These are phyloP conservation scores for Zymoseptoria tritici DNA, from an alignment of 2,329 filamentous ascomycete genomes.

Conservation along the genomic window DNA sequence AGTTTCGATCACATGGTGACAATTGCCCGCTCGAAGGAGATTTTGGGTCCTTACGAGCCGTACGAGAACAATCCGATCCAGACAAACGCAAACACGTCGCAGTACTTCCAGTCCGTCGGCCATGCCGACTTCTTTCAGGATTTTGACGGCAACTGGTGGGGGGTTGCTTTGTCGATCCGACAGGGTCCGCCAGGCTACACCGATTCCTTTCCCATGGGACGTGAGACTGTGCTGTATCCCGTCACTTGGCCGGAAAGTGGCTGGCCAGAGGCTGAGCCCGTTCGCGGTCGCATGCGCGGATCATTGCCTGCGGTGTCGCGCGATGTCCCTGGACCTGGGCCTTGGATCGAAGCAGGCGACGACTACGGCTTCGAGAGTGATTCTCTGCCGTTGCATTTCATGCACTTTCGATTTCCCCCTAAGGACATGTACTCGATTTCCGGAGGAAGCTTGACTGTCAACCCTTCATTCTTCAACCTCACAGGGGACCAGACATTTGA, in stretches of 20 bases:
- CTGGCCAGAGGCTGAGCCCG: slow-evolving; percentile 32
- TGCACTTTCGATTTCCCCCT: slow-evolving; percentile 49
- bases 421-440: slow-evolving; percentile 38
- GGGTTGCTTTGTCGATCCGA: slow-evolving; percentile 41
- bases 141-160: slow-evolving; percentile 46
- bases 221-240: slow-evolving; percentile 46
- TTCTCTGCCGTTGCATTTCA: slow-evolving; percentile 47
- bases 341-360: slow-evolving; percentile 40
- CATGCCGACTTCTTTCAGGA: slow-evolving; percentile 54
- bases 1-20: slow-evolving; percentile 35
- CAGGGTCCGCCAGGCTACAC: slow-evolving; percentile 33
- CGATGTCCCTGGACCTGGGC: slow-evolving; percentile 35
- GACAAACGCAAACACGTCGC: slow-evolving; percentile 20
- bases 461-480: slow-evolving; percentile 43
- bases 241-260: slow-evolving; percentile 44
- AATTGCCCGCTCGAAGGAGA: slow-evolving; percentile 32
- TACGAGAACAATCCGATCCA: slow-evolving; percentile 23
- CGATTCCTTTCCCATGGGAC: slow-evolving; percentile 45
- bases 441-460: slow-evolving; percentile 21
- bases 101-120: slow-evolving; percentile 45
- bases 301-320: slow-evolving; percentile 31
- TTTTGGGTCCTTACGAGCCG: slow-evolving; percentile 28
- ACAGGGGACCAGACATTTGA: slow-evolving; percentile 31
- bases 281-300: slow-evolving; percentile 41
- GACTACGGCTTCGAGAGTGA: slow-evolving; percentile 40